Evolutionary conservation across 1,139 yeast species (phyloP), one percentile per base, ranked within the genome.

Genomic region (Yamadazyma conglobata): DNA sequence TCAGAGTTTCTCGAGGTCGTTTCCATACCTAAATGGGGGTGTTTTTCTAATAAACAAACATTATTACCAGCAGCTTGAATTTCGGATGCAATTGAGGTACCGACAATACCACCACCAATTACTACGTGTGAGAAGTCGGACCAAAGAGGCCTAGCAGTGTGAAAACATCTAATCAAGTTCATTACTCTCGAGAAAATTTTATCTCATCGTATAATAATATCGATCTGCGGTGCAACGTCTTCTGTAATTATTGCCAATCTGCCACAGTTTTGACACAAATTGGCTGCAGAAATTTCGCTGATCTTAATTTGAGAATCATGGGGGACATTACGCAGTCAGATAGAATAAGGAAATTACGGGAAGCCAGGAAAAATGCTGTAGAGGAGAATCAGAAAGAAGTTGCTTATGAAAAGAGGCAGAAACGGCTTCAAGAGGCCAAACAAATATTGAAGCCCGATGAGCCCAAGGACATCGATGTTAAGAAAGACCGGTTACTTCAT

Each of bases 1-100:
- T 88, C 96, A 3, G 95, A 84, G 60, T 88, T 88, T 31, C 96
- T 64, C 9, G 93, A 74, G 3, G 94, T 80, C 0, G 95, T 87
- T 49, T 88, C 96, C 43, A 73, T 70, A 2, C 95, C 96, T 30
- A 79, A 52, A 16, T 63, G 64, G 2, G 58, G 54, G 48, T 87
- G 77, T 45, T 83, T 77, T 46, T 88, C 96, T 3, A 87, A 52
- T 8, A 88, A 52, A 1, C 86, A 57, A 0, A 86, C 88, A 26
- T 41, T 71, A 1, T 66, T 59, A 1, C 56, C 40, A 2, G 55
- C 52, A 8, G 55, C 51, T 37, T 74, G 75, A 25, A 88, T 58
- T 43, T 81, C 80, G 0, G 89, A 76, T 0, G 86, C 95, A 35
- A 86, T 70, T 1, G 95, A 85, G 6, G 86, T 64, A 0, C 96